Evolutionary conservation across 306 rosid genomes (phyloP), one percentile per base, ranked within the genome.

Genomic region (Albizia julibrissin): DNA sequence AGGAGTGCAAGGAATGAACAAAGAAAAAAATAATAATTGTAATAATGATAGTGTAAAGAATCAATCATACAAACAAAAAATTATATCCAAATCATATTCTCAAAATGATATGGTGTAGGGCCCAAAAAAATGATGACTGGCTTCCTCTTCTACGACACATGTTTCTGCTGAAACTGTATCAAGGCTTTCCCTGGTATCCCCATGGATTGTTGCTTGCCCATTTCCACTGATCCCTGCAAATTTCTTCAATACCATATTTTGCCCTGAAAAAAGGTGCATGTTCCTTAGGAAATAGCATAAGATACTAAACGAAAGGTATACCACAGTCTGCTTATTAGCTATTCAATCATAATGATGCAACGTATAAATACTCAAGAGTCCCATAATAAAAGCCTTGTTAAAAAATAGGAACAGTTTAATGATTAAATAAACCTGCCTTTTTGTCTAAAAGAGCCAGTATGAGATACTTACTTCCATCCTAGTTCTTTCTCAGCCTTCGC

Each of bases 211-310:
- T 90, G 86, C 87, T 87, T 14, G 90, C 94, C 98, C 98, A 94
- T 6, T 89, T 89, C 98, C 98, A 94, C 72, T 90, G 94, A 84
- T 94, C 98, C 72, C 97, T 87, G 90, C 98, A 94, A 93, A 94
- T 94, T 82, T 92, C 98, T 7, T 82, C 92, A n/a, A 92, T 67
- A 33, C 88, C 85, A 43, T 81, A 81, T 85, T 81, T 85, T 43
- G 88, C 88, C 85, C 87, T 83, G 83, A 14, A 10, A 34, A 26
- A 76, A 42, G 29, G 13, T 10, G 43, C 26, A 42, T 76, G 9
- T 40, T 37, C 40, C 16, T 16, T 14, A 11, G 61, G 6, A 75
- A 62, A 59, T 6, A 26, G 47, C 66, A 49, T 56, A 68, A 79
- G 74, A 33, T 37, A n/a, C 22, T 9, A 21, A 8, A 77, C 34